Percentiles rank a stretch among this genome's conserved stretches.
Conservation (phyloP, 2,329 filamentous ascomycete genomes). For the Hortaea sp. region DNA sequence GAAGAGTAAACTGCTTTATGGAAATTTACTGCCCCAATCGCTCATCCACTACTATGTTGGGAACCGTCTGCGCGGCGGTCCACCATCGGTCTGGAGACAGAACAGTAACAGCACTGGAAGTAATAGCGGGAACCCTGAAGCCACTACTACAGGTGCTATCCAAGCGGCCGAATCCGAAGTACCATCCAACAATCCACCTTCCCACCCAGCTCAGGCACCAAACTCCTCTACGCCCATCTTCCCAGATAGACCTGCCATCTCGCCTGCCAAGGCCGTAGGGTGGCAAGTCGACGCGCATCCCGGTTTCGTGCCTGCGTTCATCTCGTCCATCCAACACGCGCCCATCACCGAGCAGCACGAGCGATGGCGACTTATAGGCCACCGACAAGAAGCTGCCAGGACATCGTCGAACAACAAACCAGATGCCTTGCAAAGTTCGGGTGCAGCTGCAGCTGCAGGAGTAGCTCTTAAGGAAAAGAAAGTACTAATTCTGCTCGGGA, state of each 20-base stretch:
- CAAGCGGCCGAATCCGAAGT: conserved; percentile 15
- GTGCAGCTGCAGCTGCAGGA: conserved; percentile 5
- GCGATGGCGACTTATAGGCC: conserved; percentile 51
- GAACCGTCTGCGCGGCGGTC: conserved; percentile 32
- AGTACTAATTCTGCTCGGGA: conserved; percentile 56
- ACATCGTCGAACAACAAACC: too few relatives aligned
- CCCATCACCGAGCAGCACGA: conserved; percentile 57
- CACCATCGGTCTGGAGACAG: not conserved
- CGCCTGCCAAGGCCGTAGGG: conserved; percentile 51
- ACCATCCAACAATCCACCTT: not conserved
- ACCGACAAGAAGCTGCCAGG: conserved; percentile 37
- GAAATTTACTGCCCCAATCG: conserved; percentile 49
- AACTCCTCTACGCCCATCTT: conserved; percentile 35
- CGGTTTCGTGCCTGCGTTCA: conserved; percentile 61
- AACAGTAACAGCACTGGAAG: not conserved
- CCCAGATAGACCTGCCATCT: conserved; percentile 41
- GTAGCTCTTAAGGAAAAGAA: conserved; percentile 34
- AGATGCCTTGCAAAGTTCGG: not conserved
- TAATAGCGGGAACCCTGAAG: not conserved
- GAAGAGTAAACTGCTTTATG: conserved; percentile 54
- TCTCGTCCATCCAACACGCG: conserved; percentile 59
- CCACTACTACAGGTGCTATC: conserved; percentile 1
- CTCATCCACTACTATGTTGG: conserved; percentile 44
- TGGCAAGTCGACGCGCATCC: conserved; percentile 60
- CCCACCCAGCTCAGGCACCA: conserved; percentile 10